Evolutionary conservation across 2,329 filamentous ascomycete genomes (phyloP).

Genomic region (Monosporascus ibericus): DNA sequence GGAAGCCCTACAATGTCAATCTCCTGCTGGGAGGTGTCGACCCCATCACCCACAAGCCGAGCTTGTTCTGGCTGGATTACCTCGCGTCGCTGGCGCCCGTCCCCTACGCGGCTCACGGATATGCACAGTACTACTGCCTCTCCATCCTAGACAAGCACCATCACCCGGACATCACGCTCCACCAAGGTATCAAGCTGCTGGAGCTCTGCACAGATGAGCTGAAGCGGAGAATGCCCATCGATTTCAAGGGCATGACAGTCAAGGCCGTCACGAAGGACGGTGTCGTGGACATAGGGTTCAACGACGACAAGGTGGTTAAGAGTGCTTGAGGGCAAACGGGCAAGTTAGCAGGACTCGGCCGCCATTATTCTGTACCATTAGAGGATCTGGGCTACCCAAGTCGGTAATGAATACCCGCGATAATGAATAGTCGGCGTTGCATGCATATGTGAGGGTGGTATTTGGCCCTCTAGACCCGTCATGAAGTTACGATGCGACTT

Average conservation of each 20-base stretch:
- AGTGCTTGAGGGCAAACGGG: conserved; percentile 39
- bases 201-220: conserved; percentile 95
- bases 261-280: conserved; percentile 96
- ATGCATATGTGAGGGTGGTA: not conserved
- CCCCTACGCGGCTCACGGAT: conserved; percentile 95
- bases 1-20: conserved; percentile 96
- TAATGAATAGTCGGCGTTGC: not conserved
- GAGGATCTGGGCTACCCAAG: not conserved
- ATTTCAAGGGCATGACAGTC: conserved; percentile 95
- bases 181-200: conserved; percentile 85
- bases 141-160: conserved; percentile 98
- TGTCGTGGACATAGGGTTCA: conserved; percentile 76
- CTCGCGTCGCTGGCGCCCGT: conserved; percentile 81
- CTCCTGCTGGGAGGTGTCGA: conserved; percentile 91
- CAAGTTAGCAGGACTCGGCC: conserved; percentile 1
- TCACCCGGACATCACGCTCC: conserved; percentile 85
- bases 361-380: not conserved
- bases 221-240: conserved; percentile 92
- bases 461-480: no score
- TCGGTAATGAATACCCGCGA: not conserved
- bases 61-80: conserved; percentile 96
- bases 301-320: conserved; percentile 70
- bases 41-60: conserved; percentile 82
- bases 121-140: conserved; percentile 99
- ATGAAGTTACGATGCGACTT: not conserved